Evolutionary conservation across 805 yeast genomes (phyloP), one percentile per base, ranked within the genome.

Genomic region (Myxozyma sirexii): DNA sequence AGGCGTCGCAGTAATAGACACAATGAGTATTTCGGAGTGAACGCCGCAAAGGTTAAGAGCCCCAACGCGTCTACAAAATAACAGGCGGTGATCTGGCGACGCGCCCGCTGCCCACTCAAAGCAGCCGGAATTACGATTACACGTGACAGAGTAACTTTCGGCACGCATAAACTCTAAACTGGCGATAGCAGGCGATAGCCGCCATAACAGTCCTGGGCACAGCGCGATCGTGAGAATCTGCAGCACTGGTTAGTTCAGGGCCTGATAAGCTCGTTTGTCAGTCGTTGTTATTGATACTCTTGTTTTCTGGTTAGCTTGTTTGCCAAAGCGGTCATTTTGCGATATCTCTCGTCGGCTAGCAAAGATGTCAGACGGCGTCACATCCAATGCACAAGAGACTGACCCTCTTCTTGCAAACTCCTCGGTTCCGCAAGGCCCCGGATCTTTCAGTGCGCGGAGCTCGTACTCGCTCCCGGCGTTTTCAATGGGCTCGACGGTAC

Each of bases 391-490:
- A 3, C 3, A 21, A 13, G 54, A 49, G 26, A 38, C 37, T 23
- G 45, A 38, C 21, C 54, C 54, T 38, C 37, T 52, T 10, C 56
- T 43, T 23, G 42, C 23, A 7, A 13, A n/a, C n/a, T 19, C 15
- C 33, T 8, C 52, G 5, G 27, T 31, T 10, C n/a, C 42, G 39
- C 50, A 46, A 19, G 45, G 17, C 13, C 35, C 35, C 23, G 45
- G 47, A n/a, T 15, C 26, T 8, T 52, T 52, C 31, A 38, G 46
- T 15, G 17, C 56, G 27, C 38, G 47, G 37, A 41, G 47, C 13
- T 50, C 54, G 8, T 52, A 52, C 24, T 52, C 56, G 5, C 33
- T 24, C 15, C 56, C 56, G 12, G 42, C 56, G 13, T 52, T 52
- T 27, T 42, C 56, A 12, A 33, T 52, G 42, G 54, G 45, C 35